Evolutionary conservation across 257 asterid species (phyloP), one percentile per base, ranked within the genome.

Genomic region (Echium plantagineum): DNA sequence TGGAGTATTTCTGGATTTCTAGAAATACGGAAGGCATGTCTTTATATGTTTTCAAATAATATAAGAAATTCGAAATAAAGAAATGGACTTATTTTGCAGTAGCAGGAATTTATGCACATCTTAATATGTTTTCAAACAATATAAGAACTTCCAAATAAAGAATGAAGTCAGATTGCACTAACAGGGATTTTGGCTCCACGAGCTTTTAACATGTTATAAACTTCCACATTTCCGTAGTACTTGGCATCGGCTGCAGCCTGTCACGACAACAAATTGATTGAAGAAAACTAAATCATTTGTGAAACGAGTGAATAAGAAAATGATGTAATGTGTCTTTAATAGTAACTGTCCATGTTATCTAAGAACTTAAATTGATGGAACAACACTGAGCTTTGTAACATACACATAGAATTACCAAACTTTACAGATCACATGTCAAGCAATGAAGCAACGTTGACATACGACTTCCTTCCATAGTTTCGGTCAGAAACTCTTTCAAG

Each of bases 171-270:
- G 52, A 21, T 63, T 64, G 52, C 54, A 71, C 90, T 74, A 77
- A 90, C 98, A n/a, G 86, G 95, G 63, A 80, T 75, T 74, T 84
- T 84, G 57, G 96, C 99, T 59, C 99, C 99, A 57, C 99, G 97
- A 58, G 97, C 88, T 78, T 89, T 93, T 78, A 93, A 80, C n/a
- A 85, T 76, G 69, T 84, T 81, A 65, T 84, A 93, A 62, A 89
- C 84, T 47, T 83, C 95, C 28, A 59, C 12, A 67, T 93, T 93
- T 54, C 97, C 96, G 64, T 93, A 93, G 75, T 93, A 93, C 71
- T 93, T 93, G 13, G 97, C 97, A 81, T 93, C 99, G 75, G 94
- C 96, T 58, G 97, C 97, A 30, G 97, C 97, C 98, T 90, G 81
- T 56, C 70, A 65, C 35, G 59, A 61, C 42, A 57, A 65, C 56